Evolutionary conservation across 257 asterid genomes (phyloP), one percentile per base, ranked within the genome.

Genomic region (Scutellaria baicalensis): DNA sequence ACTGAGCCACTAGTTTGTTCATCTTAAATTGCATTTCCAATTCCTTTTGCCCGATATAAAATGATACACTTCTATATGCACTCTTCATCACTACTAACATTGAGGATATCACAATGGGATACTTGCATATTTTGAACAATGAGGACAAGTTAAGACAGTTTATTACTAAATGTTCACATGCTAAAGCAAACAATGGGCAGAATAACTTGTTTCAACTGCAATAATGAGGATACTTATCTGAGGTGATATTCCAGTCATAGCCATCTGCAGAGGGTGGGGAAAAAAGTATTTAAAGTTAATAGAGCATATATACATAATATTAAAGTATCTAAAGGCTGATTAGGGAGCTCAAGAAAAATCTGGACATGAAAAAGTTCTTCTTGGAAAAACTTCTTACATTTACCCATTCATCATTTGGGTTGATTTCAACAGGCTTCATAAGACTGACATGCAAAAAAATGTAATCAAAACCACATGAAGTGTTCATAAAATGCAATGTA

Each of bases 21-120:
- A 88, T 81, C 84, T 88, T 91, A 66, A 71, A 83, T 69, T 92
- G 98, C 93, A 87, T 85, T 85, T 90, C 97, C 81, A 92, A 68
- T 38, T 92, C 98, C 83, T 80, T 90, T 83, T 92, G 98, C 69
- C 96, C 98, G 59, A 83, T 88, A 76, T 85, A 88, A 79, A 92
- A 92, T 82, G 81, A 70, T 59, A 90, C 89, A 73, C 96, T 84
- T 81, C 85, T 73, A 67, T 88, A 91, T 71, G 94, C 90, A 81
- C 87, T 85, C 79, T 86, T 91, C 96, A 91, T 85, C 77, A 85
- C 94, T 88, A 56, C 66, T 54, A 63, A 13, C n/a, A 56, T 45
- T 83, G 36, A 86, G 82, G 88, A 76, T 77, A 70, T 79, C 59
- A 33, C 56, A 73, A 49, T 59, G 18, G 23, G 71, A 13, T 31